Evolutionary conservation across 169 alveolate species (phyloP).

Genomic region (Eimeria praecox): DNA sequence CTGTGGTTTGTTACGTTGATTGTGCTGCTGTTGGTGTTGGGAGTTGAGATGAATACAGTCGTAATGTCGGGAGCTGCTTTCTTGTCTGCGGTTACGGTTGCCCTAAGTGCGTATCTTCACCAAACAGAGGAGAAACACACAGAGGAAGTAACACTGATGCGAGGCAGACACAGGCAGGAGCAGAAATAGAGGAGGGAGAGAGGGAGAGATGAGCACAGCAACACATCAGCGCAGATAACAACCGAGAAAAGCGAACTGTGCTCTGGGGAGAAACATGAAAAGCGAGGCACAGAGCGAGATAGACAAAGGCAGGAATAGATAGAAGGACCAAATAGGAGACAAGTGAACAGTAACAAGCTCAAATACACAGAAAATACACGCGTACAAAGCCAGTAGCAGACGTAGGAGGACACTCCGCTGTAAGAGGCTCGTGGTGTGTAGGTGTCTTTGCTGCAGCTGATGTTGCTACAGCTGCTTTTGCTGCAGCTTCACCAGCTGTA

Average conservation of each 20-base stretch:
- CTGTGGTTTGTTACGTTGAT: constrained; percentile 62
- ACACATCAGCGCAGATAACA: background rate
- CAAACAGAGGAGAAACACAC: background rate
- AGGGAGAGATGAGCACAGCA: background rate
- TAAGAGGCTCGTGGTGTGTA: background rate
- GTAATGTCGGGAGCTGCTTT: constrained; percentile 77
- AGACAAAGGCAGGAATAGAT: too few species aligned
- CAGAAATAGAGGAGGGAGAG: background rate
- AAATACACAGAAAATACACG: too few species aligned
- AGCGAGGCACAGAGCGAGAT: background rate
- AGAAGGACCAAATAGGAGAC: background rate
- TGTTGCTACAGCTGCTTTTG: background rate
- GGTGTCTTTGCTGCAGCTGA: too few species aligned
- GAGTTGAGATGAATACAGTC: constrained; percentile 75
- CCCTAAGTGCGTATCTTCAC: constrained; percentile 61
- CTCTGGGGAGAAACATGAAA: background rate
- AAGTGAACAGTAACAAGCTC: background rate
- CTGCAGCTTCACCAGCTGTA: background rate
- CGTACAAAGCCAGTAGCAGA: background rate
- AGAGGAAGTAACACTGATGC: background rate
- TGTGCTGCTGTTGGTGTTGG: constrained; percentile 70
- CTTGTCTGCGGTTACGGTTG: constrained; percentile 60
- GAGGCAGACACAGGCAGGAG: background rate
- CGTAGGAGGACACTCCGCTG: background rate
- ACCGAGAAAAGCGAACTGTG: background rate